Percentiles rank a stretch among this genome's conserved stretches.
These are phyloP conservation scores for Geoglossum glabrum DNA, from an alignment of 495 filamentous ascomycete genomes.

Conservation along the genomic window DNA sequence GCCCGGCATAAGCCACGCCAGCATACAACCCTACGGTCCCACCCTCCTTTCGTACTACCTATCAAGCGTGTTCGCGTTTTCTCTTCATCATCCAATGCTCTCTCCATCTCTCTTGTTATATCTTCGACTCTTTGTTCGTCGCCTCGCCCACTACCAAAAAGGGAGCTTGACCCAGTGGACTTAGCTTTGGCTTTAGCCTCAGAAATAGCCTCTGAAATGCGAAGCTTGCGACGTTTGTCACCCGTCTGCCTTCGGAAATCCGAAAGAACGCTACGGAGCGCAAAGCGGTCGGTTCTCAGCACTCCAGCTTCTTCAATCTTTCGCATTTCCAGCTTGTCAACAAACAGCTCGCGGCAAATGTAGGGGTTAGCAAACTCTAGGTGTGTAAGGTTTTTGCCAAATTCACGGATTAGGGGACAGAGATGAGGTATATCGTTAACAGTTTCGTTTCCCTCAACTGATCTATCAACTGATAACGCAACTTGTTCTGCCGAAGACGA, in stretches of 20 bases:
- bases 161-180: not conserved
- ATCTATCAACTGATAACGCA: conserved; percentile 4
- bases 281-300: not conserved
- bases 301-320: conserved; percentile 13
- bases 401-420: conserved; percentile 14
- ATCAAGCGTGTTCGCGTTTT: not conserved
- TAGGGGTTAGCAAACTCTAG: conserved; percentile 12
- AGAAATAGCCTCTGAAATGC: not conserved
- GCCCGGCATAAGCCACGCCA: not conserved
- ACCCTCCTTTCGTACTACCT: not conserved
- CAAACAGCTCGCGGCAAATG: conserved; percentile 15
- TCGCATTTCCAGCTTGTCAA: conserved; percentile 10
- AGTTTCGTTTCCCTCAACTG: conserved; percentile 1
- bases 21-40: not conserved
- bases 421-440: conserved; percentile 9
- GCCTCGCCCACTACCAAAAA: not conserved
- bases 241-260: not conserved
- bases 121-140: not conserved
- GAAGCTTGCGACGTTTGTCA: not conserved
- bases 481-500: not conserved
- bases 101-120: not conserved
- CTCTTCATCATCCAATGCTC: not conserved
- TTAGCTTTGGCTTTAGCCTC: not conserved
- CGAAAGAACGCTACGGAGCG: not conserved
- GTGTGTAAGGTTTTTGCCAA: conserved; percentile 13